Base-by-base conservation (phyloP, 23 red algal species). In the Cyanidium caldarium region DNA sequence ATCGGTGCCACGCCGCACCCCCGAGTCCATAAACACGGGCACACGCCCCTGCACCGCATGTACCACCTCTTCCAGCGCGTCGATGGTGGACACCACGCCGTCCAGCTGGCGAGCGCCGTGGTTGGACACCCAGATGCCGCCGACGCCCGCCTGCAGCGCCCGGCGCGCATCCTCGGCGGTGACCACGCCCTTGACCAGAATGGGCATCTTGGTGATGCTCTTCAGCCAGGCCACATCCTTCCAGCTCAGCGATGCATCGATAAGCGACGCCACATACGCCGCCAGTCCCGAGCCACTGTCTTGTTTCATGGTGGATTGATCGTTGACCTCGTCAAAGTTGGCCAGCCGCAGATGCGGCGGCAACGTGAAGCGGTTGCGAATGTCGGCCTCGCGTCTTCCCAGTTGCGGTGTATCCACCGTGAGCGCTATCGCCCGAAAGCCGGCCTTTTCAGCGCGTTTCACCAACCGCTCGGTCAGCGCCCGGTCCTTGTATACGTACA, bases 41-140 rank as follows among this genome's bases (percentile, higher is more conserved):
- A 81, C 45, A 15, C 61, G 45, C 3, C 85, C 58, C 28, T 72
- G 38, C 34, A 86, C 82, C 3, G 74, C 81, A 12, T 77, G 26
- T 7, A 77, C 88, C 57, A 94, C 82, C 2, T 76, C 38, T 15
- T 79, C 77, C 38, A 94, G 72, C 0, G 77, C 77, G 20, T 65
- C 40, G 12, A 94, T 57, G 29, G 76, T 68, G 38, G 88, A 46
- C 2, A 80, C 40, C 37, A 58, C 43, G 0, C 88, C 81, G 31
- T 94, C 88, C 38, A 94, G 71, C 51, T 94, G 88, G 15, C 88
- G 71, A 2, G 77, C 88, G 2, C 88, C 88, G 51, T 94, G 88
- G 75, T 94, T 94, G 37, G 70, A 78, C 12, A 94, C 81, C 34
- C 84, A 44, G 3, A 94, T 67, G 19, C 77, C 82, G 39, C 76